Percentiles rank a stretch among this genome's conserved stretches.
Conservation (phyloP, 2,329 filamentous ascomycete genomes). For the Diaporthe ampelina region DNA sequence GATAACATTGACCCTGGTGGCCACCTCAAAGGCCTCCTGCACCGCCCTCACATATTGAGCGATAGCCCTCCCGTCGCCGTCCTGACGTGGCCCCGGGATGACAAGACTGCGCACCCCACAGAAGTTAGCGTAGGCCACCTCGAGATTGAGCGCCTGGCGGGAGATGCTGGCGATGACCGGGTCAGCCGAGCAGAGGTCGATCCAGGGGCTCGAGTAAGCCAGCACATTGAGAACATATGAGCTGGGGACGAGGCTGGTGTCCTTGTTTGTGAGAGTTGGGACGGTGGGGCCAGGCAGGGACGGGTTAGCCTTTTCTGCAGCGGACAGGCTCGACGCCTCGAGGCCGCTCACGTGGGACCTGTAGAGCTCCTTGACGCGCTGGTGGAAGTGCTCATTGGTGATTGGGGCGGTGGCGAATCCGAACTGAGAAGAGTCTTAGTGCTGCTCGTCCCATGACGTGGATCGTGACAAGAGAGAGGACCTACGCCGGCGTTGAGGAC, state of each 20-base stretch:
- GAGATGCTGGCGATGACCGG: constrained; percentile 88
- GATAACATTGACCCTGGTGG: constrained; percentile 82
- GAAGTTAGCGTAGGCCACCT: constrained; percentile 95
- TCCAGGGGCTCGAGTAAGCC: constrained; percentile 89
- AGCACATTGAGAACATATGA: constrained; percentile 80
- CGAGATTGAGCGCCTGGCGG: constrained; percentile 88
- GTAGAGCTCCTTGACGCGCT: constrained; percentile 75
- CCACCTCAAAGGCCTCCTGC: constrained; percentile 81
- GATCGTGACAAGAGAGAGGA: constrained; percentile 42
- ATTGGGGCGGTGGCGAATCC: constrained; percentile 84
- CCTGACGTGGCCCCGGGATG: constrained; percentile 79
- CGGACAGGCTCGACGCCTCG: constrained; percentile 50
- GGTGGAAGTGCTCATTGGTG: constrained; percentile 80
- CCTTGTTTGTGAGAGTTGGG: constrained; percentile 81
- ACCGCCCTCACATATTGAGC: constrained; percentile 87
- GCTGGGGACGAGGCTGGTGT: constrained; percentile 80
- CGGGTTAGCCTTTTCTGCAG: constrained; percentile 58
- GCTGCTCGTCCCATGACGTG: constrained; percentile 24
- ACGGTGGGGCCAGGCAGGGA: constrained; percentile 70
- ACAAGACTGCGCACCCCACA: constrained; percentile 89
- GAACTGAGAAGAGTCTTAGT: constrained; percentile 67
- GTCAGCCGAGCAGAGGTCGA: constrained; percentile 87
- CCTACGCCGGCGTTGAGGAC: constrained; percentile 79
- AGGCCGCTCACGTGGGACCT: constrained; percentile 66
- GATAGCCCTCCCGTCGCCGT: constrained; percentile 65